phyloP scores from a whole-genome alignment of 2,329 filamentous ascomycete genomes.

The Bipolaris cookei region DNA sequence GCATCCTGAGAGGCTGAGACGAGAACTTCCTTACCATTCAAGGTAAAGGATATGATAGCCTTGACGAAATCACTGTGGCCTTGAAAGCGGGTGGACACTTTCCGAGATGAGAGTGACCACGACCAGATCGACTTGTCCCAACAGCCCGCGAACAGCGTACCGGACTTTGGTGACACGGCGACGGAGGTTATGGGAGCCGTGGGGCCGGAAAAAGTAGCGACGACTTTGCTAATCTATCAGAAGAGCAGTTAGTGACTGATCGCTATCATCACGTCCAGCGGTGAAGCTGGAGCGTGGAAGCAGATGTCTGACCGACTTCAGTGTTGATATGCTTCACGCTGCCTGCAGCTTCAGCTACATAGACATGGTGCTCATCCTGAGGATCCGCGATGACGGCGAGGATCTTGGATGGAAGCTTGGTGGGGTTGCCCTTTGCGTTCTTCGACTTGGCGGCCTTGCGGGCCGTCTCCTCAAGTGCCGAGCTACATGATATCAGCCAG shows the following conservation, averaged over 20 bases:
- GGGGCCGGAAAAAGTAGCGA: slow-evolving; percentile 71
- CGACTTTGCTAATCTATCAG: slow-evolving; percentile 44
- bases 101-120: slow-evolving; percentile 64
- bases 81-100: slow-evolving; percentile 63
- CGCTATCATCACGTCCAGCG: slow-evolving; percentile 1
- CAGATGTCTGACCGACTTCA: slow-evolving; percentile 67
- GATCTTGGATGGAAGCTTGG: slow-evolving; percentile 84
- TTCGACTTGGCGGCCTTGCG: slow-evolving; percentile 75
- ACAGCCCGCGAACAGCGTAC: slow-evolving; percentile 79
- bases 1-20: slow-evolving; percentile 57
- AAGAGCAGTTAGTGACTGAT: slow-evolving; percentile 18
- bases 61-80: slow-evolving; percentile 95
- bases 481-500: slow-evolving; percentile 45
- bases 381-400: slow-evolving; percentile 76
- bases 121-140: slow-evolving; percentile 96
- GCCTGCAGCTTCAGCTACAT: slow-evolving; percentile 87
- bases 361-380: slow-evolving; percentile 65
- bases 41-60: slow-evolving; percentile 67
- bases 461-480: slow-evolving; percentile 58
- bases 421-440: slow-evolving; percentile 83
- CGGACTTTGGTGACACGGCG: slow-evolving; percentile 36
- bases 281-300: slow-evolving; percentile 8
- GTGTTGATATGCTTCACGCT: slow-evolving; percentile 75
- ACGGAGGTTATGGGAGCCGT: slow-evolving; percentile 70
- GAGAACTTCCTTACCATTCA: slow-evolving; percentile 65